Conservation (phyloP, 2,329 filamentous ascomycete genomes). For the Aspergillus pseudoviridinutans region DNA sequence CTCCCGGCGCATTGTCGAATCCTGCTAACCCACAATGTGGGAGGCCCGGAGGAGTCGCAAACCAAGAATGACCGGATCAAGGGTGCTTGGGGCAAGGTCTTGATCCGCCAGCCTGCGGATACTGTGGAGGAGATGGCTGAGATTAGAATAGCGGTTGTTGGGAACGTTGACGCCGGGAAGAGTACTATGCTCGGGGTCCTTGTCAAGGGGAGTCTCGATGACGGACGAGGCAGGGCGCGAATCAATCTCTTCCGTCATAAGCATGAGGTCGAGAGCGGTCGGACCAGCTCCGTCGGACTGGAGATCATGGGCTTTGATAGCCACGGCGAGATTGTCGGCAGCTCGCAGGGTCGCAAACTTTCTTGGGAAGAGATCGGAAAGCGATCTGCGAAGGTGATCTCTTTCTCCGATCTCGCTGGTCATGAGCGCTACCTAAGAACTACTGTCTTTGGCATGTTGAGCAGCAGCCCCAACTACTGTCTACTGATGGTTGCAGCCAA, state of each 20-base stretch:
- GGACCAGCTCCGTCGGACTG: constrained; percentile 96
- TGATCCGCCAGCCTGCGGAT: constrained; percentile 70
- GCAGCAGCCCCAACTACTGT: constrained; percentile 95
- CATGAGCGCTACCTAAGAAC: constrained; percentile 94
- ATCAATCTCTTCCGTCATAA: constrained; percentile 97
- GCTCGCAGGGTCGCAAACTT: constrained; percentile 77
- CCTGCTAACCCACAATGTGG: constrained; percentile 86
- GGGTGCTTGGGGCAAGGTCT: constrained; percentile 77
- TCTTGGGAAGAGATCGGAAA: constrained; percentile 98
- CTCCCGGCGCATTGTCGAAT: constrained; percentile 72
- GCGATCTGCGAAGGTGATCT: constrained; percentile 91
- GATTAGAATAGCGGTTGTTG: constrained; percentile 92
- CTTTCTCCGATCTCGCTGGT: constrained; percentile 90
- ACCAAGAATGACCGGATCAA: constrained; percentile 63
- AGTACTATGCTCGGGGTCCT: constrained; percentile 93
- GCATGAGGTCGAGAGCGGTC: constrained; percentile 91
- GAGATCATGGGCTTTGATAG: constrained; percentile 98
- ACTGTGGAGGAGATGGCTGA: constrained; percentile 87
- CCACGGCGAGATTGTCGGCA: constrained; percentile 74
- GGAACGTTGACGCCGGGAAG: constrained; percentile 96
- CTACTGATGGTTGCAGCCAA: constrained; percentile 98
- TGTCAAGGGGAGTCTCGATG: constrained; percentile 91
- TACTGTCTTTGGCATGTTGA: constrained; percentile 91
- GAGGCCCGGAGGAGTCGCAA: constrained; percentile 68
- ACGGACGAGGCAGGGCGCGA: constrained; percentile 87